phyloP scores from a whole-genome alignment of 2,329 filamentous ascomycete genomes.

The Aspergillus eucalypticola region DNA sequence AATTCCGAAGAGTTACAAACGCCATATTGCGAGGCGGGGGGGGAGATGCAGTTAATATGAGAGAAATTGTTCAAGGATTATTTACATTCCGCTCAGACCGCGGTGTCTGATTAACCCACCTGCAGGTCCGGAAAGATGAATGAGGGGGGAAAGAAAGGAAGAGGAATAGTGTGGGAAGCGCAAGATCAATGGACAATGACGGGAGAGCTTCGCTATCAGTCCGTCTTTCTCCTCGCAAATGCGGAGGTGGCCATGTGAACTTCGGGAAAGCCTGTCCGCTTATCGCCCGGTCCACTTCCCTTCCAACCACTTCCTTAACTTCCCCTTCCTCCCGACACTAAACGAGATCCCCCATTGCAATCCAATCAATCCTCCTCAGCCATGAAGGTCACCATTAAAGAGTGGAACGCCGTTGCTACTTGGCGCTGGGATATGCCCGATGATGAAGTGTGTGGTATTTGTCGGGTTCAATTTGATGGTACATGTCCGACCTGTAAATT shows the following conservation, averaged over 20 bases:
- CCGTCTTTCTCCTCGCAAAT: not conserved
- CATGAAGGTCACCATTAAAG: conserved; percentile 95
- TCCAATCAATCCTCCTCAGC: conserved; percentile 15
- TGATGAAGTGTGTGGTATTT: conserved; percentile 97
- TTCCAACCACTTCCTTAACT: not conserved
- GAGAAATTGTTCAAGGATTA: conserved; percentile 14
- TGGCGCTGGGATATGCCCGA: conserved; percentile 98
- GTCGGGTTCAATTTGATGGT: conserved; percentile 95
- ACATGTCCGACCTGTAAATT: conserved; percentile 98
- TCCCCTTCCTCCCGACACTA: conserved; percentile 10
- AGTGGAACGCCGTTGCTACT: conserved; percentile 91
- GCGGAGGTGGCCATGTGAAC: conserved; percentile 10
- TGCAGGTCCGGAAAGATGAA: not conserved
- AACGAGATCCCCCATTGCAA: not conserved
- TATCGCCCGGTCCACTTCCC: conserved; percentile 1
- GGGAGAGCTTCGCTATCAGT: conserved; percentile 6
- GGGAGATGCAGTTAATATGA: conserved; percentile 2
- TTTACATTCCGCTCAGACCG: conserved; percentile 31
- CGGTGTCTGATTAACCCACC: conserved; percentile 11
- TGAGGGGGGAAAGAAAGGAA: not conserved
- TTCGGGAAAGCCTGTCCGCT: not conserved
- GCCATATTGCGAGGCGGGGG: conserved; percentile 32
- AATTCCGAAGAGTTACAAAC: conserved; percentile 36
- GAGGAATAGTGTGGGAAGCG: conserved; percentile 1
- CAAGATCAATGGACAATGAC: not conserved